These are phyloP conservation scores for Mycena leptocephala DNA, from an alignment of 768 basidiomycete genomes.

Conservation along the genomic window DNA sequence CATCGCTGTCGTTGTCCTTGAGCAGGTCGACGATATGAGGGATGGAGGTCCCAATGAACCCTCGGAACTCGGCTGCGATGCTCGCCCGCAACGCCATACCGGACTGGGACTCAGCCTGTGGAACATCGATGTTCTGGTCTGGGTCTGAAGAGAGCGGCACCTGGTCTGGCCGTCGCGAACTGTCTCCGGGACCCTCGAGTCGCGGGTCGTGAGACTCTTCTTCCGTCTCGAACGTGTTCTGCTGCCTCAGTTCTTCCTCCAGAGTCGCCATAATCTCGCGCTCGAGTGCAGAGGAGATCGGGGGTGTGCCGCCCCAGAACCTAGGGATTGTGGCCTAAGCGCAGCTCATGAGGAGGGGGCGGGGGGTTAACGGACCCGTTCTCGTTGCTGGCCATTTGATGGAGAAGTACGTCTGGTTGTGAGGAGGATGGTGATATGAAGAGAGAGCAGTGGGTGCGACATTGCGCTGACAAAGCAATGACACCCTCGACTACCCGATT, in stretches of 20 bases:
- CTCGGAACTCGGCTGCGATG: background rate
- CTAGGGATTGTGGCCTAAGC: too few relatives aligned
- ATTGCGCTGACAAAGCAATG: background rate
- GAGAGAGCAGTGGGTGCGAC: background rate
- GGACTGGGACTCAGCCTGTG: background rate
- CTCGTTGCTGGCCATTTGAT: background rate
- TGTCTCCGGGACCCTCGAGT: background rate
- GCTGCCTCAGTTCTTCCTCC: background rate
- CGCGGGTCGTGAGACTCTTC: background rate
- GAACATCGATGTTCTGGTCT: background rate
- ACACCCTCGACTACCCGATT: too few relatives aligned
- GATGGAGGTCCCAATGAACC: background rate
- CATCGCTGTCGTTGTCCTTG: background rate
- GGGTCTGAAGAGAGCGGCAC: background rate
- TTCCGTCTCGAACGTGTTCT: background rate
- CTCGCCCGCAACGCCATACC: background rate
- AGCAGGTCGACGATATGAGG: background rate
- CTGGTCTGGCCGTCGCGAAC: conserved; percentile 1
- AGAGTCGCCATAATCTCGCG: background rate
- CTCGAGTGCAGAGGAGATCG: background rate
- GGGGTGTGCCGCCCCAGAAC: background rate
- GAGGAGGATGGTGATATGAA: background rate
- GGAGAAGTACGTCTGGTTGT: background rate
- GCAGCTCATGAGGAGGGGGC: too few relatives aligned
- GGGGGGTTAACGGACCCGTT: background rate